Base-by-base conservation (phyloP, 495 filamentous ascomycete species). In the Podospora fimiseda region DNA sequence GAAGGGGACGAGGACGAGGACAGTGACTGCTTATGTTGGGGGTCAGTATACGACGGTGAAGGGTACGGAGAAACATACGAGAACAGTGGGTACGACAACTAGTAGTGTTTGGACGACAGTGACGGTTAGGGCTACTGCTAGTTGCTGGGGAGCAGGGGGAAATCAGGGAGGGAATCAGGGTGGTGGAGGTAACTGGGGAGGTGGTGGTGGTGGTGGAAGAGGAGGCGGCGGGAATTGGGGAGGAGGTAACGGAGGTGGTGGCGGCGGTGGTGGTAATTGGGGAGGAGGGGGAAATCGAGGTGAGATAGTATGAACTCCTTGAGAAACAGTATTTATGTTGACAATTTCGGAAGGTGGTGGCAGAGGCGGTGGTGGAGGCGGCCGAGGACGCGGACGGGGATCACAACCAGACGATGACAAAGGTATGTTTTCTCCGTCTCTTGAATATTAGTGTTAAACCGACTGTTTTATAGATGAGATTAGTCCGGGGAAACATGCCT, bases 161-260 rank as follows among this genome's bases (percentile, higher is more conserved):
- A 43, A 45, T 14, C 16, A 38, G 4, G 55, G 55, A 15, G 48
- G 54, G 1, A 39, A 40, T 20, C n/a, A n/a, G n/a, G 41, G 43
- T 2, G 41, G 53, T 23, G 42, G 47, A 15, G 37, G 55, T 24
- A n/a, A n/a, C n/a, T 41, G 39, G 53, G 53, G 4, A 56, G 55
- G 61, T 50, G 52, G 9, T 64, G 58, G 58, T 33, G 50, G 38
- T 38, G 47, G 33, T 24, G 51, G 5, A 47, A 52, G 39, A 14
- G 16, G 39, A n/a, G 39, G 5, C 19, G 51, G 51, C 11, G 36
- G 56, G 3, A 43, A 45, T 14, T 15, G 43, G 4, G 55, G 55
- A 15, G 48, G 54, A 2, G 46, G 47, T 20, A 44, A 41, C 39
- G 6, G 23, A 13, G 9, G 22, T 15, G 54, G 55, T 1, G 49